Percentiles rank a stretch among this genome's conserved stretches.
Evolutionary conservation across 1,284 basidiomycete species (phyloP).

Genomic region (Filobasidium uniguttulatum): DNA sequence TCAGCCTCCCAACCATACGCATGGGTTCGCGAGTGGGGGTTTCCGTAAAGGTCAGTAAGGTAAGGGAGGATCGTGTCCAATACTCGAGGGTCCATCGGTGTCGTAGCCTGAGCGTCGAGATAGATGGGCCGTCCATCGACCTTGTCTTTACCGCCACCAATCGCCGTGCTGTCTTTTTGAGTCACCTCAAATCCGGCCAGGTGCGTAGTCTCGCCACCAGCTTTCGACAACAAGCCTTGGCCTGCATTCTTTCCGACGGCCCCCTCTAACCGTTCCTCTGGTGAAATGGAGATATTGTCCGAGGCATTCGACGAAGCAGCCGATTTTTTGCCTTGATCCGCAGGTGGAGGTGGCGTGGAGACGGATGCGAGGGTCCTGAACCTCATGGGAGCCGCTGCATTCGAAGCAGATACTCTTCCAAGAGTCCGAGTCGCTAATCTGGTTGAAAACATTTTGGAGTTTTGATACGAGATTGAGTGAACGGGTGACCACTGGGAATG

Average conservation of each 20-base stretch:
- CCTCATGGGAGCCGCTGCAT: no score
- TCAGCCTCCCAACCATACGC: slow-evolving; percentile 99
- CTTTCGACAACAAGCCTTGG: neutral
- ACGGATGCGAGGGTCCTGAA: no score
- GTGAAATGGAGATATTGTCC: no score
- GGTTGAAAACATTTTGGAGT: no score
- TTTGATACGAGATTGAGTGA: no score
- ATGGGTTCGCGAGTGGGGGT: slow-evolving; percentile 95
- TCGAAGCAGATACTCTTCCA: no score
- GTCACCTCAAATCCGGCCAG: slow-evolving; percentile 70
- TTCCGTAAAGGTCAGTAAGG: slow-evolving; percentile 91
- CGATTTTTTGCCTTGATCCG: no score
- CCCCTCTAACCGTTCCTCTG: neutral
- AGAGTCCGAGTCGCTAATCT: no score
- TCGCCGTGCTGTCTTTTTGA: slow-evolving; percentile 44
- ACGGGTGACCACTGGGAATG: no score
- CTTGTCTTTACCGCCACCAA: slow-evolving; percentile 49
- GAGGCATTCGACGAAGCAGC: no score
- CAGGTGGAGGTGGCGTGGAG: no score
- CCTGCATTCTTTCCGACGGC: neutral
- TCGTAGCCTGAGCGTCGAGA: slow-evolving; percentile 96
- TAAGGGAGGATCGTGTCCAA: slow-evolving; percentile 95
- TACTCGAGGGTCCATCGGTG: slow-evolving; percentile 92
- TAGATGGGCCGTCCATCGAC: slow-evolving; percentile 75
- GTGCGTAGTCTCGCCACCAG: neutral